phyloP scores from a whole-genome alignment of 768 basidiomycete genomes.

The Heimioporus sp. region DNA sequence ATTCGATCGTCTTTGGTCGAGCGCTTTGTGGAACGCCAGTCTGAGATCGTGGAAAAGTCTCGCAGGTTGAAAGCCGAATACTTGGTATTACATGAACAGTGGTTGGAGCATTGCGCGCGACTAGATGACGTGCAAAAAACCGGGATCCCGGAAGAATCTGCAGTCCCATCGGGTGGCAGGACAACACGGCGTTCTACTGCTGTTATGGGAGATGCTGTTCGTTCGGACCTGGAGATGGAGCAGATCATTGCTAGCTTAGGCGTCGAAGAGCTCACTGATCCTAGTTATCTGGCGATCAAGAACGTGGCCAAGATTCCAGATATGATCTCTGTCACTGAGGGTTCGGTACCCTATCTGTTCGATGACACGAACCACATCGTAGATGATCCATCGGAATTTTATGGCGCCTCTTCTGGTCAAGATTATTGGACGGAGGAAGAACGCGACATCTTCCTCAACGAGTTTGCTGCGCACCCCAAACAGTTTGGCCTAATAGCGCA shows the following conservation, averaged over 20 bases:
- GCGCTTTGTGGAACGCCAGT: conserved; percentile 54
- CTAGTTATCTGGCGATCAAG: conserved; percentile 77
- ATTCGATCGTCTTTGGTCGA: conserved; percentile 50
- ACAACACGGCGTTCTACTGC: conserved; percentile 76
- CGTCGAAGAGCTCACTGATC: conserved; percentile 91
- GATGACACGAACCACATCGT: conserved; percentile 88
- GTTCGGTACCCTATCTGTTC: conserved; percentile 59
- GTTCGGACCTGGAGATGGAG: conserved; percentile 95
- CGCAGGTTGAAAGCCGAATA: conserved; percentile 64
- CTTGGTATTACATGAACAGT: conserved; percentile 61
- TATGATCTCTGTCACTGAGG: conserved; percentile 73
- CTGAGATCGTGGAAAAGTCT: conserved; percentile 51
- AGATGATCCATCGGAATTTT: conserved; percentile 74
- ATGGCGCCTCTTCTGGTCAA: conserved; percentile 66
- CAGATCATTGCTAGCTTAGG: conserved; percentile 95
- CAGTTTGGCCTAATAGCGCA: conserved; percentile 94
- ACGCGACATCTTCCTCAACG: conserved; percentile 71
- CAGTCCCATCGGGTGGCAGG: conserved; percentile 43
- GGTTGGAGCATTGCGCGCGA: conserved; percentile 67
- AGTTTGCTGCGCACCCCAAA: conserved; percentile 84
- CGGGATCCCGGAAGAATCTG: conserved; percentile 36
- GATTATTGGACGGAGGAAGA: conserved; percentile 89
- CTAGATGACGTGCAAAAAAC: conserved; percentile 53
- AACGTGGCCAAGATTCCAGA: conserved; percentile 90
- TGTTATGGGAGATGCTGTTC: conserved; percentile 79